phyloP scores from a whole-genome alignment of 768 basidiomycete genomes.

The Tulasnella sp. region DNA sequence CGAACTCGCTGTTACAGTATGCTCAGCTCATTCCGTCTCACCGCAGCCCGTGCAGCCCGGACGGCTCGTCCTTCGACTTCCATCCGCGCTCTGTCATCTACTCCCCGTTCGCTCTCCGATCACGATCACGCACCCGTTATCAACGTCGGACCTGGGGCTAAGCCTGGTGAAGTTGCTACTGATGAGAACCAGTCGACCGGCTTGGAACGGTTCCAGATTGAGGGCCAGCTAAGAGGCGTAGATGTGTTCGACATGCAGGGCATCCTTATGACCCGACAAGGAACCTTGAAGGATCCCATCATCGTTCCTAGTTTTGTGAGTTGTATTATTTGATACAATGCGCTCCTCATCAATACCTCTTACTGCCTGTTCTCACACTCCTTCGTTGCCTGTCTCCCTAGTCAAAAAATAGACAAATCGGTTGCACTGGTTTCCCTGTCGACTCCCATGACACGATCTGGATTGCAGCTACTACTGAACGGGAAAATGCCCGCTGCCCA shows the following conservation, averaged over 20 bases:
- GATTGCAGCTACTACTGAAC: slow-evolving; percentile 54
- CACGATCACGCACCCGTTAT: slow-evolving; percentile 34
- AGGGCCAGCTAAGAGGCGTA: slow-evolving; percentile 78
- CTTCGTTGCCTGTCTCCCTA: slow-evolving; percentile 25
- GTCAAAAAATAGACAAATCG: slow-evolving; percentile 75
- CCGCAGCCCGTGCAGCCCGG: slow-evolving; percentile 4
- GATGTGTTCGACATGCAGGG: slow-evolving; percentile 83
- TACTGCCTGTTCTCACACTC: slow-evolving; percentile 1
- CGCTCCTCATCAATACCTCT: background rate
- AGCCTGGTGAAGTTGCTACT: slow-evolving; percentile 59
- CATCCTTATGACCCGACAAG: slow-evolving; percentile 71
- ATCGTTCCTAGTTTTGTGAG: slow-evolving; percentile 77
- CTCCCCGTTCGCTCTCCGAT: slow-evolving; percentile 5
- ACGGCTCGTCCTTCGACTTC: background rate
- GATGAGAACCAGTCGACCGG: slow-evolving; percentile 89
- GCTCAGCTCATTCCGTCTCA: slow-evolving; percentile 11
- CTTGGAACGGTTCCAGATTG: slow-evolving; percentile 86
- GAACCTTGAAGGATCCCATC: slow-evolving; percentile 79
- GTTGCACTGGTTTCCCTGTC: slow-evolving; percentile 88
- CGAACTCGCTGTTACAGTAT: background rate
- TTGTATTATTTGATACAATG: slow-evolving; percentile 17
- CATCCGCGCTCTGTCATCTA: slow-evolving; percentile 5
- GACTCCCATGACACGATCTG: slow-evolving; percentile 92
- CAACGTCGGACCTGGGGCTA: slow-evolving; percentile 59
- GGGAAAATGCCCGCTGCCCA: slow-evolving; percentile 59